Evolutionary conservation across 805 yeast genomes (phyloP).

Genomic region (Candida mattraensis): DNA sequence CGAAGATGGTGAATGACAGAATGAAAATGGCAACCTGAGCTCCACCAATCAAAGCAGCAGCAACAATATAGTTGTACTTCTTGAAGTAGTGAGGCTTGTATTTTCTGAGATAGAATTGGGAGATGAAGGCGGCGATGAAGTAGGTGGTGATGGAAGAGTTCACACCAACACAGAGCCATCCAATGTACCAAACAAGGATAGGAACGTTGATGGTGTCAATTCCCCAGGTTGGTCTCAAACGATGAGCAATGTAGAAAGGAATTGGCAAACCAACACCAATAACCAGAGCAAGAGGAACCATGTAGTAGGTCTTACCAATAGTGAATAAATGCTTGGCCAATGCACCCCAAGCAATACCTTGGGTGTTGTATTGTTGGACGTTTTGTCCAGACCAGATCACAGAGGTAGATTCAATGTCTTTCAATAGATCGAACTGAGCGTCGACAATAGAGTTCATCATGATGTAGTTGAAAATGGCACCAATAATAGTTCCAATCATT

Average conservation of each 20-base stretch:
- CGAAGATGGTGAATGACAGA: conserved; percentile 33
- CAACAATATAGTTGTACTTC: conserved; percentile 49
- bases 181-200: conserved; percentile 33
- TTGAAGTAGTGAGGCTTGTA: conserved; percentile 30
- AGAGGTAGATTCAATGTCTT: conserved; percentile 31
- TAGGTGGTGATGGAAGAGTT: conserved; percentile 32
- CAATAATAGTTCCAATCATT: conserved; percentile 37
- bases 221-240: conserved; percentile 32
- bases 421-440: conserved; percentile 29
- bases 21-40: conserved; percentile 34
- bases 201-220: conserved; percentile 27
- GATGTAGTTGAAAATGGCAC: conserved; percentile 26
- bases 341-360: conserved; percentile 37
- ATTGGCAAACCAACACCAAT: conserved; percentile 31
- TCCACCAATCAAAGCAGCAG: conserved; percentile 53
- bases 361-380: conserved; percentile 37
- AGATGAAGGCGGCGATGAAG: conserved; percentile 29
- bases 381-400: conserved; percentile 37
- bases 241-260: conserved; percentile 31
- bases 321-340: conserved; percentile 34
- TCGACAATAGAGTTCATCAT: conserved; percentile 35
- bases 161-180: conserved; percentile 35
- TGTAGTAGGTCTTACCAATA: conserved; percentile 30
- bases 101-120: conserved; percentile 28
- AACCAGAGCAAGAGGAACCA: conserved; percentile 31